Evolutionary conservation across 257 asterid species (phyloP), one percentile per base, ranked within the genome.

Genomic region (Ligustrum vulgare): DNA sequence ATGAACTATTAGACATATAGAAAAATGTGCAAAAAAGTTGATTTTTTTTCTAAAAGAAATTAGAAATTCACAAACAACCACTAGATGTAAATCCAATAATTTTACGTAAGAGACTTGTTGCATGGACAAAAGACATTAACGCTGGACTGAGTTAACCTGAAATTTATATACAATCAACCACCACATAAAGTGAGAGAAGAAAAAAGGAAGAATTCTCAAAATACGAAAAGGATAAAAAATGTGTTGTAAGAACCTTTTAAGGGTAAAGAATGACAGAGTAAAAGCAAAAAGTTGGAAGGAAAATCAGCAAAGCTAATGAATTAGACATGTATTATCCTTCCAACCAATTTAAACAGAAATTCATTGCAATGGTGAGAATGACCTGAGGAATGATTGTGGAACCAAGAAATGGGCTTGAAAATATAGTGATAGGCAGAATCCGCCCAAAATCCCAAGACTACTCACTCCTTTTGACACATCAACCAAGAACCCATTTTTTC

Each of bases 361-460:
- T 79, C 89, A 25, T n/a, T 22, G 97, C 97, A 0, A 84, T 90
- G 11, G 97, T 89, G 41, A 89, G 90, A 22, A 91, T 65, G 33
- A 88, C 91, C 41, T 84, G 91, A 66, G 95, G 93, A 80, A 91
- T 89, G 85, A 95, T 91, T 0, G 97, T 91, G 63, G 97, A 93
- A 8, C 87, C 91, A 1, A 93, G 95, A n/a, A 89, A 87, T 3
- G 77, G 63, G 73, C 75, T 39, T 22, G 85, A 25, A 18, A 91
- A 91, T 75, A 37, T 75, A 45, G 87, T 76, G 0, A 95, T 95
- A 1, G 91, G 91, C 31, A 15, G 93, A 71, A 28, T 78, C 69
- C 0, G 97, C 86, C 7, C 20, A 96, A 93, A 15, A 89, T 86
- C 0, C 97, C 97, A 8, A 89, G 88, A 51, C 96, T 67, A 39